phyloP scores from a whole-genome alignment of 345 rosid species.

The Syzygium jambos region DNA sequence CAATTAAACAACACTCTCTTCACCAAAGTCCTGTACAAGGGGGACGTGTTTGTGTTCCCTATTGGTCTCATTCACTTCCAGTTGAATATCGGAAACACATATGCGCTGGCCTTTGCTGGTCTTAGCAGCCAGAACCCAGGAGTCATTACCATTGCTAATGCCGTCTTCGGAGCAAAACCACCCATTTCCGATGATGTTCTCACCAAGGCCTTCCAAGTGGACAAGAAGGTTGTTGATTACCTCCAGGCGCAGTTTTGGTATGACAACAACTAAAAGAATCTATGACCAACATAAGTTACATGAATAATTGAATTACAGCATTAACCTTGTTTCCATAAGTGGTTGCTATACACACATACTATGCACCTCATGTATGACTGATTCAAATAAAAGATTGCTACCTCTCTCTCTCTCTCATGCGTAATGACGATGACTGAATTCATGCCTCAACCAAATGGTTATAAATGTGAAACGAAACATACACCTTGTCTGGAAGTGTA shows the following conservation, averaged over 20 bases:
- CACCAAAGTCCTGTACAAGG: too few species aligned
- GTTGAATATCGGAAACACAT: too few species aligned
- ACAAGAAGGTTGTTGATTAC: slow-evolving; percentile 1
- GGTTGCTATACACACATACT: background rate
- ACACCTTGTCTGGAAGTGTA: background rate
- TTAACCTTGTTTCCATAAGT: background rate
- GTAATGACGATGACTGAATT: background rate
- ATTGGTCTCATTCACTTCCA: too few species aligned
- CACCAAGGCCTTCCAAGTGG: slow-evolving; percentile 8
- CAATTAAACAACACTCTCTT: too few species aligned
- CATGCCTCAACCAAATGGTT: background rate
- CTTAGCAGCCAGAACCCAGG: slow-evolving; percentile 14
- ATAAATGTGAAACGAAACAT: background rate
- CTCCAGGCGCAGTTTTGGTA: slow-evolving; percentile 6
- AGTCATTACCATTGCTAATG: slow-evolving; percentile 2
- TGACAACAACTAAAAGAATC: slow-evolving; percentile 3
- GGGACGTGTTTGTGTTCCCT: too few species aligned
- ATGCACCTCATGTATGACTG: background rate
- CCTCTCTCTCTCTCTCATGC: background rate
- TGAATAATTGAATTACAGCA: background rate
- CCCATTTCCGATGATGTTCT: slow-evolving; percentile 3
- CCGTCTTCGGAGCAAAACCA: slow-evolving; percentile 4
- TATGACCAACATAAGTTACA: background rate
- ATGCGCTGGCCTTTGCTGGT: too few species aligned
- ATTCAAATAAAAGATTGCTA: background rate